Evolutionary conservation across 1,139 yeast species (phyloP).

Genomic region (Suhomyces anneliseae): DNA sequence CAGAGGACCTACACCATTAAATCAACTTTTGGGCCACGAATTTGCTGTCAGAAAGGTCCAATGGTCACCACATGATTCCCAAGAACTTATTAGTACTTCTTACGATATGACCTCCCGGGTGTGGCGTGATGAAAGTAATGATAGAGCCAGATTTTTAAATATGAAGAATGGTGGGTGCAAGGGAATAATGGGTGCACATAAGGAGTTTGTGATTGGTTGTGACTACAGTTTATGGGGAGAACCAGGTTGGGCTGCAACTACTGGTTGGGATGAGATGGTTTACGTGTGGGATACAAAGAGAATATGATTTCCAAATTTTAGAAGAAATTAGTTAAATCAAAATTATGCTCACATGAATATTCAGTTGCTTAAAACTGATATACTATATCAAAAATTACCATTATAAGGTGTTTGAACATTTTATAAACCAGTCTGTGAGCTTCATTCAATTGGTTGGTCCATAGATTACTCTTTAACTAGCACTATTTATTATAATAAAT

Average conservation of each 20-base stretch:
- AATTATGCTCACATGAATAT: too few species aligned
- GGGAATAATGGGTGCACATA: conserved; percentile 67
- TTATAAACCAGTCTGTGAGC: too few species aligned
- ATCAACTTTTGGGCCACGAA: conserved; percentile 83
- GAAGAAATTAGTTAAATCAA: too few species aligned
- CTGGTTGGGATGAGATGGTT: conserved; percentile 97
- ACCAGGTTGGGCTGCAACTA: conserved; percentile 93
- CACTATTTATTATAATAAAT: too few species aligned
- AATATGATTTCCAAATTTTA: conserved; percentile 11
- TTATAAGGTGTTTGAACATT: too few species aligned
- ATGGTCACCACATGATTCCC: conserved; percentile 88
- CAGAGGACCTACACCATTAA: conserved; percentile 67
- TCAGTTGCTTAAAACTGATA: too few species aligned
- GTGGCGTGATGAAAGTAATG: conserved; percentile 74
- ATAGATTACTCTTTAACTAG: too few species aligned
- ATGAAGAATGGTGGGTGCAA: conserved; percentile 41
- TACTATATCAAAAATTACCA: too few species aligned
- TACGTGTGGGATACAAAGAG: conserved; percentile 80
- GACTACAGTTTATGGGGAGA: conserved; percentile 97
- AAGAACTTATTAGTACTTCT: conserved; percentile 70
- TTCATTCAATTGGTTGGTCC: too few species aligned
- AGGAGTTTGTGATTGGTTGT: conserved; percentile 91
- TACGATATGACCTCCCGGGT: conserved; percentile 91
- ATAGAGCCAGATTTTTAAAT: conserved; percentile 48
- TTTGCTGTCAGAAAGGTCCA: conserved; percentile 78